Evolutionary conservation across 1,284 basidiomycete genomes (phyloP), one percentile per base, ranked within the genome.

Genomic region (Singerocomus inundabilis): DNA sequence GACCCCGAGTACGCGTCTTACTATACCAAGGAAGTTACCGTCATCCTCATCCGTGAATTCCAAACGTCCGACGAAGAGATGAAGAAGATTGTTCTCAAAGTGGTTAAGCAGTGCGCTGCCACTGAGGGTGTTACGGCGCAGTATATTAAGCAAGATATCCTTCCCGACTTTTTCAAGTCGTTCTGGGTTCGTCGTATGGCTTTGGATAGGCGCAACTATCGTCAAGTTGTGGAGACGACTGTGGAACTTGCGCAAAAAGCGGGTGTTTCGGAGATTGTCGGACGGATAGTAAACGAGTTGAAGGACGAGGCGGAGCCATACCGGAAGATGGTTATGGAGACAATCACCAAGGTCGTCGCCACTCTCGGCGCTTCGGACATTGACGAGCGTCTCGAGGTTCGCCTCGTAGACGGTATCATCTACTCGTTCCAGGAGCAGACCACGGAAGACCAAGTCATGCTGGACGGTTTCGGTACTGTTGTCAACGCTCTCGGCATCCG

Each of bases 281-380:
- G 92, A 1, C 79, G 94, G 54, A 85, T 99, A 57, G 95, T 97
- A 53, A 97, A 98, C 66, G 94, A 97, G 66, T 77, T 99, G 56
- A 99, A 99, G 76, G 93, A 96, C 61, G 93, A 95, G 68, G 88
- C 89, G 1, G 97, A 99, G 74, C 93, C 94, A 6, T 98, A 96
- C 77, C 80, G 96, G 57, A 98, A 98, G 79, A 99, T 99, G 97
- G 95, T 98, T 36, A 99, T 99, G 96, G 97, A 99, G 75, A 98
- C 97, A 0, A 98, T 99, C 61, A 97, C 94, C 21, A 97, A 98
- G 69, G 97, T 99, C 33, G 81, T 99, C 29, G 85, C 88, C 7
- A 89, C 88, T 11, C 82, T 97, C 5, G 95, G 97, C 49, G 93
- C 96, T 2, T 92, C 95, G 1, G 97, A 99, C 64, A 91, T 99